Evolutionary conservation across 2,329 filamentous ascomycete species (phyloP), one percentile per base, ranked within the genome.

Genomic region (Colletotrichum lupini): DNA sequence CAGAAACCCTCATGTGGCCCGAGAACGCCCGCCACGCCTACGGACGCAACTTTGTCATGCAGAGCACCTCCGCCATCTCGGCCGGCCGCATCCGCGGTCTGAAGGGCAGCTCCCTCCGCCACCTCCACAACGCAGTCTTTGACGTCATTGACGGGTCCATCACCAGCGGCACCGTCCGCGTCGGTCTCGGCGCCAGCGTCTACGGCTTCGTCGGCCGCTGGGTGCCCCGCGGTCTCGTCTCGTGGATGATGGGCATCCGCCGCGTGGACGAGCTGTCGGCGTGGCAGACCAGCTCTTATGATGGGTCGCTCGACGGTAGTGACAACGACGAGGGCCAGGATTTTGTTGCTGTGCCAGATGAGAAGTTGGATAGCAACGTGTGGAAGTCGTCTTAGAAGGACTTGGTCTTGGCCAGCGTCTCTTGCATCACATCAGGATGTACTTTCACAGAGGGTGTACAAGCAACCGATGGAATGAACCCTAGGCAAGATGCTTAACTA

Each of bases 181-280:
- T 98, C 19, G 97, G 97, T 1, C 90, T 95, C 64, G 97, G 97
- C 7, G 94, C 95, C 63, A 87, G 93, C 68, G 87, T 95, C 0
- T 98, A 98, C 82, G 93, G 94, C 52, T 87, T 98, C 35, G 93
- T 98, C 8, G 97, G 95, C 6, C 89, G 90, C 52, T 96, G 93
- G 90, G 88, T 93, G 28, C 96, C 97, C 1, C 87, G 90, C 24
- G 88, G 91, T 3, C 81, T 98, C 19, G 93, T 98, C n/a, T 92
- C 92, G 1, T 97, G 94, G 93, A 97, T 98, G 93, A 93, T 98
- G 90, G 95, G 95, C 12, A 89, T 95, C 71, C 87, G 92, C 74
- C 85, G 85, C 69, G 90, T 92, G 19, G 87, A 90, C 67, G 86
- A 90, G 80, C 82, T 91, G 59, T 86, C 86, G 61, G 81, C 85